Percentiles rank a stretch among this genome's conserved stretches.
Evolutionary conservation across 495 filamentous ascomycete genomes (phyloP).

Genomic region (Podospora conica): DNA sequence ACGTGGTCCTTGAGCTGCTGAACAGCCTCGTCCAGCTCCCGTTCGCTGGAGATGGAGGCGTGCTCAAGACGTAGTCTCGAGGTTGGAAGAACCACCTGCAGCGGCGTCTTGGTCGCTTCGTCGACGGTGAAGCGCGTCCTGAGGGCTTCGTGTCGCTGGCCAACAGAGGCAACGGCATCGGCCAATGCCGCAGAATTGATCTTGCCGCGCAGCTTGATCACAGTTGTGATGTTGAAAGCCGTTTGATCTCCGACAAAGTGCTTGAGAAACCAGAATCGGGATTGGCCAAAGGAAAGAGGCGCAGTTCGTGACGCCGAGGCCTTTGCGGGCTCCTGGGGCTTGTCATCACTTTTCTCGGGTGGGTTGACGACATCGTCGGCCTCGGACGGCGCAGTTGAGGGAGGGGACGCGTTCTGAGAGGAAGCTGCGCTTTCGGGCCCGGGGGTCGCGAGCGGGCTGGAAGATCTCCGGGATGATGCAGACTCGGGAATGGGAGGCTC

Average conservation of each 20-base stretch:
- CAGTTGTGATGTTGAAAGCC: conserved; percentile 30
- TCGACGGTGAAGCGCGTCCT: conserved; percentile 28
- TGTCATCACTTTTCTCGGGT: neutral
- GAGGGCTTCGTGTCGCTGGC: conserved; percentile 38
- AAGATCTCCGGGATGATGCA: neutral
- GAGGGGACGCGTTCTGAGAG: neutral
- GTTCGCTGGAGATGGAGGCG: neutral
- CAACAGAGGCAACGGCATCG: conserved; percentile 28
- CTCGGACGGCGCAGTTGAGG: neutral
- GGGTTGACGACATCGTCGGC: conserved; percentile 3
- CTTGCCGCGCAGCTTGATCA: conserved; percentile 22
- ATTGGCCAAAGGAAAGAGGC: conserved; percentile 32
- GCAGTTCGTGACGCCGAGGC: neutral
- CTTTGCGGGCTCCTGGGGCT: neutral
- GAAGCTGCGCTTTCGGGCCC: neutral
- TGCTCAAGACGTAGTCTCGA: conserved; percentile 11
- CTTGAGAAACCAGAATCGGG: conserved; percentile 43
- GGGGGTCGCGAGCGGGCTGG: neutral
- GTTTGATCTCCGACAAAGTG: conserved; percentile 30
- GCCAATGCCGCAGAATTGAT: conserved; percentile 22
- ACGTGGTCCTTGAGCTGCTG: conserved; percentile 8
- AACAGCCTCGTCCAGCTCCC: neutral
- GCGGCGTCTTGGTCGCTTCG: conserved; percentile 5
- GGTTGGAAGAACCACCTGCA: conserved; percentile 13
- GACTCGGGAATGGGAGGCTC: neutral